Conservation (phyloP, 257 asterid species). For the Solanum chiquidenum region DNA sequence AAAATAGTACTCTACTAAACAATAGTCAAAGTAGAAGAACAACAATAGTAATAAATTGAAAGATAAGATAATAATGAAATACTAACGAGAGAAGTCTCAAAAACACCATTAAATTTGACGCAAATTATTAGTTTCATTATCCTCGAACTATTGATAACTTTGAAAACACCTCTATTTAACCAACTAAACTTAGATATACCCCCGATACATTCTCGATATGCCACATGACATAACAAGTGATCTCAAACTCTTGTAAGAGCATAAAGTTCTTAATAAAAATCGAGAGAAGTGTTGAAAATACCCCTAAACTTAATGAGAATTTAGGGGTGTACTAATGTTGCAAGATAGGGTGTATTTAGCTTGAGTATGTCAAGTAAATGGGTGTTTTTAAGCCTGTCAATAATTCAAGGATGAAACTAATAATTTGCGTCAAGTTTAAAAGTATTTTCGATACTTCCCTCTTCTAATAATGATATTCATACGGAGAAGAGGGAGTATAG, state of each 20-base stretch:
- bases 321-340: not conserved
- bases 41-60: not conserved
- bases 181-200: too few relatives aligned
- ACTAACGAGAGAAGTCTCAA: too few relatives aligned
- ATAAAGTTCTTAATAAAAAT: too few relatives aligned
- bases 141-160: not conserved
- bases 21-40: not conserved
- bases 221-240: not conserved
- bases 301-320: not conserved
- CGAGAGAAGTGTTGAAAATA: not conserved
- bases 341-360: not conserved
- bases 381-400: rapidly evolving
- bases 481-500: not conserved
- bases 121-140: too few relatives aligned
- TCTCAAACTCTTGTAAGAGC: not conserved
- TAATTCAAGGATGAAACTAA: not conserved
- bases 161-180: not conserved
- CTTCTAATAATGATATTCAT: not conserved
- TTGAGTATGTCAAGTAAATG: too few relatives aligned
- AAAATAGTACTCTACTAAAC: not conserved
- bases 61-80: not conserved
- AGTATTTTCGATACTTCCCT: not conserved
- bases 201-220: not conserved
- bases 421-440: too few relatives aligned
- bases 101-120: too few relatives aligned